Conservation (phyloP, 2,329 filamentous ascomycete species). For the Blastomyces parvus region DNA sequence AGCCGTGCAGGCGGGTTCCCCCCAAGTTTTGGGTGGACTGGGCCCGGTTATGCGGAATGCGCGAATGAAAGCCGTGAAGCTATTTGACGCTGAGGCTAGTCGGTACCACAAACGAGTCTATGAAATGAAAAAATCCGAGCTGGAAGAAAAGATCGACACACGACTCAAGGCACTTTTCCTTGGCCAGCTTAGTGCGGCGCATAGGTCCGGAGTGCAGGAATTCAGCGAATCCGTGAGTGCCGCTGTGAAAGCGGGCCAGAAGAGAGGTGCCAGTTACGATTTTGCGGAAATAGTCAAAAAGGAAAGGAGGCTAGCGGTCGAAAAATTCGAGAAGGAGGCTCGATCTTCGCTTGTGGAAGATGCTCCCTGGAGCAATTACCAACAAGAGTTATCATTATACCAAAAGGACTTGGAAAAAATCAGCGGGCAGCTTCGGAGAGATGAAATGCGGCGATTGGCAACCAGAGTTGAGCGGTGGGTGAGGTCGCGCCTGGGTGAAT, state of each 20-base stretch:
- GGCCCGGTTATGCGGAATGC: conserved; percentile 64
- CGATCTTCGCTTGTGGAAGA: conserved; percentile 65
- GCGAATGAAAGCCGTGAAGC: conserved; percentile 62
- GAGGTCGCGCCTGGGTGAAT: conserved; percentile 73
- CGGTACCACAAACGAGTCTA: conserved; percentile 97
- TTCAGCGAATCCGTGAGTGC: conserved; percentile 82
- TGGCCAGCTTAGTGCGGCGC: conserved; percentile 76
- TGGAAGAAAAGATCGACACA: conserved; percentile 79
- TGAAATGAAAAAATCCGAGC: conserved; percentile 69
- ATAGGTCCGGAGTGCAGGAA: conserved; percentile 73
- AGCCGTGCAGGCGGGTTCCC: conserved; percentile 60
- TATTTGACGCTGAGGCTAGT: conserved; percentile 85
- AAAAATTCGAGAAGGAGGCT: conserved; percentile 66
- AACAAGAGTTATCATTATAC: conserved; percentile 67
- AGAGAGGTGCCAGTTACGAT: conserved; percentile 81
- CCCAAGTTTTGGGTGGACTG: conserved; percentile 62
- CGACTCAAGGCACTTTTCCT: conserved; percentile 79
- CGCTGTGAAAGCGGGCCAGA: conserved; percentile 85
- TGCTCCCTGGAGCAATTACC: conserved; percentile 81
- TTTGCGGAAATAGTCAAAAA: conserved; percentile 86
- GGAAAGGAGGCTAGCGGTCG: conserved; percentile 67
- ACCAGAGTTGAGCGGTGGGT: conserved; percentile 92
- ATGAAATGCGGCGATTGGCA: conserved; percentile 90
- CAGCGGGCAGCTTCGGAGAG: conserved; percentile 72
- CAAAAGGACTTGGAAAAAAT: conserved; percentile 88